phyloP scores from a whole-genome alignment of 1,284 basidiomycete genomes.

The Cutaneotrichosporon curvatum region DNA sequence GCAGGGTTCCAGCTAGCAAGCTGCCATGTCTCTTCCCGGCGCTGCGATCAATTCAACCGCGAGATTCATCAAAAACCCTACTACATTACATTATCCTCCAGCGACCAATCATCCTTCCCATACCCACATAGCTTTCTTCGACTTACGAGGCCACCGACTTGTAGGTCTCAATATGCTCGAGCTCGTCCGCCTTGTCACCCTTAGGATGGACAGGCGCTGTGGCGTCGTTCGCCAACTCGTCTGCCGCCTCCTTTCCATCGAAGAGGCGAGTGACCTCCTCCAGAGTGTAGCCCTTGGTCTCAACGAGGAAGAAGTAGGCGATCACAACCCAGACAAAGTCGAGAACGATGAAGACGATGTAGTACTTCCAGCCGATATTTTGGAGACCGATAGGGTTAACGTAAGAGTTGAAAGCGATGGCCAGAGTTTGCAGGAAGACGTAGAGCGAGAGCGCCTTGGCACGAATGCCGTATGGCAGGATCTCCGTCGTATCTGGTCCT shows the following conservation, averaged over 20 bases:
- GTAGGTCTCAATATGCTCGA: too few species aligned
- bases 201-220: too few species aligned
- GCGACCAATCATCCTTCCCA: too few species aligned
- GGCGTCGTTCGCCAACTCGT: too few species aligned
- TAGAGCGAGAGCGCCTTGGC: conserved; percentile 26
- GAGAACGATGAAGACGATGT: conserved; percentile 31
- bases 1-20: too few species aligned
- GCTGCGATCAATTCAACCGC: too few species aligned
- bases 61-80: too few species aligned
- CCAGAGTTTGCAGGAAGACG: conserved; percentile 8
- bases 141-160: too few species aligned
- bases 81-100: too few species aligned
- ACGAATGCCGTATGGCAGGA: conserved; percentile 23
- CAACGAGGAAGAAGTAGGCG: conserved; percentile 35
- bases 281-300: conserved; percentile 34
- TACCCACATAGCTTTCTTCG: too few species aligned
- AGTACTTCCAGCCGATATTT: conserved; percentile 19
- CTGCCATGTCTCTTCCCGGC: too few species aligned
- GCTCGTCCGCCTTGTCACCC: neutral
- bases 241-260: too few species aligned
- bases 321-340: conserved; percentile 16
- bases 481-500: conserved; percentile 28
- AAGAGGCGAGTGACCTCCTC: conserved; percentile 30
- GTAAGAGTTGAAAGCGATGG: conserved; percentile 21
- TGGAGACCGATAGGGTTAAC: conserved; percentile 26